phyloP scores from a whole-genome alignment of 345 rosid genomes.

The Diplotaxis tenuifolia region DNA sequence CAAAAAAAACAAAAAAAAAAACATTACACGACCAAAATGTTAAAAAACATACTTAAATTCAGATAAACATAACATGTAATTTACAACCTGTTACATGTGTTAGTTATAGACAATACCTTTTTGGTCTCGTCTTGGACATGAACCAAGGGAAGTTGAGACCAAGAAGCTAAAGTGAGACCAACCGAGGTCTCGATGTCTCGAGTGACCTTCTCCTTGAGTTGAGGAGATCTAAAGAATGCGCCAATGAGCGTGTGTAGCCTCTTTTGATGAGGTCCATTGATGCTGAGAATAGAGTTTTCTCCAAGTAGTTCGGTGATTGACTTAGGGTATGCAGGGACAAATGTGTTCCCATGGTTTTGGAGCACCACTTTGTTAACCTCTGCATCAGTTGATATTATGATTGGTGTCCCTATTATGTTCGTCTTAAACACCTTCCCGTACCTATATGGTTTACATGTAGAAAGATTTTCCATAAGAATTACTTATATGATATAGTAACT shows the following conservation, averaged over 20 bases:
- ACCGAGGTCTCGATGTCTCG: conserved; percentile 59
- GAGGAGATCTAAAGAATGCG: conserved; percentile 79
- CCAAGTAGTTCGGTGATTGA: conserved; percentile 70
- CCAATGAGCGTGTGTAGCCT: conserved; percentile 70
- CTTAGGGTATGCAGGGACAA: conserved; percentile 91
- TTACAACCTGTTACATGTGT: not conserved
- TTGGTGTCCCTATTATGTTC: conserved; percentile 89
- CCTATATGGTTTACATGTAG: conserved; percentile 34
- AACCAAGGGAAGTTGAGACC: conserved; percentile 51
- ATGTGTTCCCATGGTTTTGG: conserved; percentile 74
- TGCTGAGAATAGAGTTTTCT: conserved; percentile 71
- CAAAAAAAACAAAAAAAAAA: not conserved
- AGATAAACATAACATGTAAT: not conserved
- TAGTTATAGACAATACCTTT: conserved; percentile 49
- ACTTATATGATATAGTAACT: not conserved
- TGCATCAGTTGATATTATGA: conserved; percentile 86
- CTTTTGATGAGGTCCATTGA: conserved; percentile 71
- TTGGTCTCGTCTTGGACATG: conserved; percentile 66
- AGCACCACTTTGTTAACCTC: conserved; percentile 87
- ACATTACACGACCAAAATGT: not conserved
- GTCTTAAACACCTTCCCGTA: conserved; percentile 88
- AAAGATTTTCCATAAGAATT: not conserved
- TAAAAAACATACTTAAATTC: not conserved
- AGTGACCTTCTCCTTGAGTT: conserved; percentile 60
- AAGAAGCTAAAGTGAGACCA: conserved; percentile 49